Evolutionary conservation across 176 grass and related monocot species (phyloP).

Genomic region (Aegilops umbellulata): DNA sequence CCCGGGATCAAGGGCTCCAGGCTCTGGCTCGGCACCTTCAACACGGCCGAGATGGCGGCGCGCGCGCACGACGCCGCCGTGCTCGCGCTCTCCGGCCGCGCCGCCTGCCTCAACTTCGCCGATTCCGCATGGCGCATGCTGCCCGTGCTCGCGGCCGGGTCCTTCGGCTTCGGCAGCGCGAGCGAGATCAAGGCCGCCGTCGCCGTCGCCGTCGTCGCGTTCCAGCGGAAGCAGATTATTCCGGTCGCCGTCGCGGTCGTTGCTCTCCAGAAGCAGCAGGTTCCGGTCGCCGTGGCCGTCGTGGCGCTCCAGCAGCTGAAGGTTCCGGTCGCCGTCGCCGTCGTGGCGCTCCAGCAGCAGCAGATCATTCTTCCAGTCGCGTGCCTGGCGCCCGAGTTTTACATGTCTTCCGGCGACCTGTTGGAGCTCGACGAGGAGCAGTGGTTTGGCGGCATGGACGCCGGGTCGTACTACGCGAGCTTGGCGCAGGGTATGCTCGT

Average conservation of each 20-base stretch:
- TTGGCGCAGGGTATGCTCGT: slow-evolving; percentile 56
- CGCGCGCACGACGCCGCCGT: slow-evolving; percentile 67
- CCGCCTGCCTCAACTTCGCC: slow-evolving; percentile 66
- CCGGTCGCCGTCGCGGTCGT: neutral
- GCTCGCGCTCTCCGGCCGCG: slow-evolving; percentile 34
- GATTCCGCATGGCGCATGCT: slow-evolving; percentile 45
- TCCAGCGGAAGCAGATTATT: neutral
- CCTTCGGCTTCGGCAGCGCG: neutral
- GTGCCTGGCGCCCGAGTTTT: neutral
- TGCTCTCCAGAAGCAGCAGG: neutral
- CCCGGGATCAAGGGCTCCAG: slow-evolving; percentile 19
- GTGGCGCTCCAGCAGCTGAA: neutral
- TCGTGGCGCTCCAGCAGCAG: neutral
- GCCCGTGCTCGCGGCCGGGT: neutral
- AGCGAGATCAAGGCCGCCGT: slow-evolving; percentile 40
- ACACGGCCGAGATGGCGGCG: slow-evolving; percentile 54
- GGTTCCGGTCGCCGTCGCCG: neutral
- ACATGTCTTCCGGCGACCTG: neutral
- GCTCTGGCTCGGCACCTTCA: slow-evolving; percentile 81
- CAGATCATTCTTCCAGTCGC: neutral
- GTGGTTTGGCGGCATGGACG: slow-evolving; percentile 34
- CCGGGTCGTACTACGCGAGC: slow-evolving; percentile 54
- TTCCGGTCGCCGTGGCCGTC: neutral
- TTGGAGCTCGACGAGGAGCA: neutral
- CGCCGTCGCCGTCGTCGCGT: slow-evolving; percentile 27